Evolutionary conservation across 192 early-diverging fungal species (phyloP), one percentile per base, ranked within the genome.

Genomic region (Spizellomyces punctatus): DNA sequence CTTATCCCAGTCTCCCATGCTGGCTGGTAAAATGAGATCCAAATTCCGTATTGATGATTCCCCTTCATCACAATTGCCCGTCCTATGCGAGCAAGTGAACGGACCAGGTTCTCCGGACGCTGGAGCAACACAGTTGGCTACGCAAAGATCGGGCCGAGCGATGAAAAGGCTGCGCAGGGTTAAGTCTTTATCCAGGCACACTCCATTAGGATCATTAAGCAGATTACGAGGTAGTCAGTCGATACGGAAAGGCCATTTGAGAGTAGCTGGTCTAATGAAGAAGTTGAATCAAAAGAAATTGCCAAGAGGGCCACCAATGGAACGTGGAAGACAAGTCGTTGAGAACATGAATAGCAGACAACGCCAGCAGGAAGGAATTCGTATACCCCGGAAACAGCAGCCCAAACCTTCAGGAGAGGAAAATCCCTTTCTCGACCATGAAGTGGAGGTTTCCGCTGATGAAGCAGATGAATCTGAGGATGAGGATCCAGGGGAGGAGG

Each of bases 141-240:
- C 54, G 8, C 67, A 5, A 42, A 41, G 19, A 50, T 46, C 21
- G 6, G 27, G 16, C 22, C 55, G 58, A 36, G 17, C 16, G 48
- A 42, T 60, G 17, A 64, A 71, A 48, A 58, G 69, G n/a, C 58
- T 71, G 17, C 58, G 69, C 9, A 16, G 60, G 8, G 69, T 62
- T 44, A 71, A 63, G 46, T 36, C 69, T 10, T 22, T 71, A 2
- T 14, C 27, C 27, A 71, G 52, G 17, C 69, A 71, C 36, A 62
- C 63, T 8, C 49, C 27, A 36, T 36, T 36, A 36, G 27, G 27
- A 36, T 36, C 27, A 0, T 36, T 36, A 36, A 36, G 27, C 27
- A 36, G 27, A 36, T 36, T 36, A 36, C 27, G 27, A 2, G 27
- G 27, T 36, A 0, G 27, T 3, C 27, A 36, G 27, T 36, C 27